Evolutionary conservation across 345 rosid species (phyloP), one percentile per base, ranked within the genome.

Genomic region (Lagerstroemia speciosa): DNA sequence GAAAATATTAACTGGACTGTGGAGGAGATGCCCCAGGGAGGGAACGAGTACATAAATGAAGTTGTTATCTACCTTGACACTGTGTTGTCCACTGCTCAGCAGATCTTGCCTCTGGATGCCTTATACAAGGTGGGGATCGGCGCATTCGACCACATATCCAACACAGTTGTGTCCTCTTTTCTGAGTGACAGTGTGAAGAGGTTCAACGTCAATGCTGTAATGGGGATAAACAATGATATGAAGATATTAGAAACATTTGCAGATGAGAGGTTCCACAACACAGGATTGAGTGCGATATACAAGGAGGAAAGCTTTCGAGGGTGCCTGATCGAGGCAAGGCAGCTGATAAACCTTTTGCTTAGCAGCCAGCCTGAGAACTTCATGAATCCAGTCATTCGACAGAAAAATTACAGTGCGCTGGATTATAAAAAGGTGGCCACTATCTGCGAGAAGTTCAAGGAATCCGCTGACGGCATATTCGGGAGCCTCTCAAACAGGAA

Each of bases 281-380:
- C 88, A 6, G 95, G 96, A 31, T 76, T 91, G 76, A 85, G 80
- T 62, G 94, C 85, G 76, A 58, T 84, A 36, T 85, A 87, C 77
- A 85, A 79, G 67, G 91, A 84, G 45, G 91, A 89, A 37, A 84
- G 88, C 73, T 93, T 91, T 61, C 86, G 89, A 71, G 83, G 79
- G 45, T 86, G 81, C 80, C 70, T 94, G 77, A 53, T 89, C 15
- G 97, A 94, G 82, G 95, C 95, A 8, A 82, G 97, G 26, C 99
- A 94, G 69, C 74, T 94, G 78, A 79, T 94, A 65, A 89, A 89
- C 70, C 84, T 94, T 68, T 74, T 94, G 72, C 81, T 83, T 38
- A 91, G 95, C 84, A 94, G 88, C 78, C 93, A 86, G 71, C 94
- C 99, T 0, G 99, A 94, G 83, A 88, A 84, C 78, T 94, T 94